Evolutionary conservation across 2,329 filamentous ascomycete genomes (phyloP).

Genomic region (Aspergillus japonicus): DNA sequence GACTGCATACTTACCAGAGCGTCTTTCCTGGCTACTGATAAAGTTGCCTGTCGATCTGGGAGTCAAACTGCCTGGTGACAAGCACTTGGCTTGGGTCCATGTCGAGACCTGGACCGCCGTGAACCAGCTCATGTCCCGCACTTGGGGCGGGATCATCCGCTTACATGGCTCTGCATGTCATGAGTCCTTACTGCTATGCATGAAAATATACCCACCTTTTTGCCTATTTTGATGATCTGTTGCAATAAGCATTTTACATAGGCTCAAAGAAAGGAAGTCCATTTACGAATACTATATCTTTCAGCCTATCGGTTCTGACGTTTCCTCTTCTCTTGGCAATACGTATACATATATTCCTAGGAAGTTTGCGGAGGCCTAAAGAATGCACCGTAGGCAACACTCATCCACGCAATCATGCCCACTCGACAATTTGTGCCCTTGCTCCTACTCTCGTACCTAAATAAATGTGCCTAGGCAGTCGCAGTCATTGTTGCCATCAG

Average conservation of each 20-base stretch:
- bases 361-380: no score
- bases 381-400: no score
- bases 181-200: neutral
- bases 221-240: neutral
- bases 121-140: neutral
- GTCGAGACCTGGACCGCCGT: neutral
- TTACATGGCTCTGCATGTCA: neutral
- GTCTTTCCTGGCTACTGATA: neutral
- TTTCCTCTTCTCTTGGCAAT: neutral
- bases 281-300: neutral
- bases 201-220: neutral
- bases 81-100: neutral
- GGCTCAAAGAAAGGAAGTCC: no score
- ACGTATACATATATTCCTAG: neutral
- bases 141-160: neutral
- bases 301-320: neutral
- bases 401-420: no score
- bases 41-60: neutral
- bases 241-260: neutral
- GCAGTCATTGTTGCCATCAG: no score
- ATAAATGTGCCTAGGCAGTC: no score
- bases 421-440: no score
- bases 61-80: neutral
- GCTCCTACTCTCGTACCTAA: no score
- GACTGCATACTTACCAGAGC: neutral